phyloP scores from a whole-genome alignment of 2,329 filamentous ascomycete species.

The Lachnellula cervina region DNA sequence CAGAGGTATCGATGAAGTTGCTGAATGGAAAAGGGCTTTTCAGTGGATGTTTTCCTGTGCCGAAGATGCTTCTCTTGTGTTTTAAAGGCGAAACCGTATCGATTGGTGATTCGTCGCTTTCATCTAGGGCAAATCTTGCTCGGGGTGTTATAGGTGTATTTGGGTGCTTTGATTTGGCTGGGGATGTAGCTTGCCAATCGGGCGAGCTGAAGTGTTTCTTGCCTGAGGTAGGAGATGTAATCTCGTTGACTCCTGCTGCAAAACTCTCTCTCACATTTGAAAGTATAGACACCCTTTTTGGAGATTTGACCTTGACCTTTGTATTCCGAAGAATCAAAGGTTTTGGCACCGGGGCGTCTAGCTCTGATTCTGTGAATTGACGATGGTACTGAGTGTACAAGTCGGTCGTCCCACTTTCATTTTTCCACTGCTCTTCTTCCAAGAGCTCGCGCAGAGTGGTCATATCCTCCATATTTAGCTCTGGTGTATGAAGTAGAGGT shows the following conservation, averaged over 20 bases:
- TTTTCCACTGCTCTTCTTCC: neutral
- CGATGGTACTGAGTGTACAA: neutral
- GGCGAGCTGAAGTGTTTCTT: neutral
- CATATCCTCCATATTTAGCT: neutral
- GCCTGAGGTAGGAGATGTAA: neutral
- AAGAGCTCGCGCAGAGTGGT: neutral
- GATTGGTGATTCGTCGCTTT: neutral
- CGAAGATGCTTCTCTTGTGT: conserved; percentile 8
- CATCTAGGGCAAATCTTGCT: neutral
- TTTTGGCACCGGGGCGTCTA: neutral
- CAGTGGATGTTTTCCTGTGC: conserved; percentile 13
- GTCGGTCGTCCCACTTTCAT: neutral
- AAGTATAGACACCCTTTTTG: neutral
- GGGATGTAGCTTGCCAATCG: neutral
- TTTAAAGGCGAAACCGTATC: neutral
- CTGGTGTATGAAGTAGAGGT: neutral
- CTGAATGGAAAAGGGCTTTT: conserved; percentile 20
- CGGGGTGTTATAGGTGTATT: neutral
- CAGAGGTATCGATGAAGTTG: neutral
- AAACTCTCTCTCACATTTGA: neutral
- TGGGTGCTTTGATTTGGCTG: neutral
- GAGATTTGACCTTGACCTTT: neutral
- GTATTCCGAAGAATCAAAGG: neutral
- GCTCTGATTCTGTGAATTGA: neutral
- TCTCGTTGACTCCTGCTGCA: conserved; percentile 1